Conservation (phyloP, 2,329 filamentous ascomycete genomes). For the Aspergillus transmontanensis region DNA sequence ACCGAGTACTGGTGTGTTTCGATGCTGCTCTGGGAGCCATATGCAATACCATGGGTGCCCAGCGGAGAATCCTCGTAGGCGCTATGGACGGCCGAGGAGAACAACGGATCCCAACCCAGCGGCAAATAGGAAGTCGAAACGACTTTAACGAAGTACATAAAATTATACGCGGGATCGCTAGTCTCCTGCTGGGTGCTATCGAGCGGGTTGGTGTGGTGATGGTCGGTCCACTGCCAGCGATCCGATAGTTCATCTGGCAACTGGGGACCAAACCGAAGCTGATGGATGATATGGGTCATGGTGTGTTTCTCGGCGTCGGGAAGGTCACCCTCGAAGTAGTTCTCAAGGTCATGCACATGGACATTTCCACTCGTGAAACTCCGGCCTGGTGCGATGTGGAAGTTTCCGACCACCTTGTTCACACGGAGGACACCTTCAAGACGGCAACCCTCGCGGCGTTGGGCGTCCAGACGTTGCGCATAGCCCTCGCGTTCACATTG, state of each 20-base stretch:
- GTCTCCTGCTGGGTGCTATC: slow-evolving; percentile 78
- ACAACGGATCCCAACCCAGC: slow-evolving; percentile 77
- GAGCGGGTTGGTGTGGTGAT: slow-evolving; percentile 83
- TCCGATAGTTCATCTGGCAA: slow-evolving; percentile 71
- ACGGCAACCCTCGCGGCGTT: slow-evolving; percentile 89
- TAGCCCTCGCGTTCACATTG: slow-evolving; percentile 97
- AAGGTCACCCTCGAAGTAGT: slow-evolving; percentile 73
- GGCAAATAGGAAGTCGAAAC: slow-evolving; percentile 94
- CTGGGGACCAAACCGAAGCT: slow-evolving; percentile 89
- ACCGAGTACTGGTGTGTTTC: slow-evolving; percentile 99
- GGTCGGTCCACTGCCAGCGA: slow-evolving; percentile 75
- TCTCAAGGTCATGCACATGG: slow-evolving; percentile 96
- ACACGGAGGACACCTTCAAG: slow-evolving; percentile 90
- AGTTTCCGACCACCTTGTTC: slow-evolving; percentile 98
- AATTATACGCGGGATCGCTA: slow-evolving; percentile 84
- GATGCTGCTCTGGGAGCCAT: slow-evolving; percentile 72
- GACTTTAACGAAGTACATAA: slow-evolving; percentile 99
- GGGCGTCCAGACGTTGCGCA: slow-evolving; percentile 79
- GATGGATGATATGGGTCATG: slow-evolving; percentile 86
- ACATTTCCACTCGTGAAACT: slow-evolving; percentile 96
- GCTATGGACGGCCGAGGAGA: slow-evolving; percentile 40
- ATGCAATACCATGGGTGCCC: slow-evolving; percentile 69
- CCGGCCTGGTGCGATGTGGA: slow-evolving; percentile 94
- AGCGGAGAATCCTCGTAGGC: slow-evolving; percentile 61
- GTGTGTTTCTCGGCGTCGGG: slow-evolving; percentile 72